A percentile compares a stretch with the other conserved stretches of the same genome.
These are phyloP conservation scores for Aureobasidium zeae DNA, from an alignment of 2,329 filamentous ascomycete species.

Conservation along the genomic window DNA sequence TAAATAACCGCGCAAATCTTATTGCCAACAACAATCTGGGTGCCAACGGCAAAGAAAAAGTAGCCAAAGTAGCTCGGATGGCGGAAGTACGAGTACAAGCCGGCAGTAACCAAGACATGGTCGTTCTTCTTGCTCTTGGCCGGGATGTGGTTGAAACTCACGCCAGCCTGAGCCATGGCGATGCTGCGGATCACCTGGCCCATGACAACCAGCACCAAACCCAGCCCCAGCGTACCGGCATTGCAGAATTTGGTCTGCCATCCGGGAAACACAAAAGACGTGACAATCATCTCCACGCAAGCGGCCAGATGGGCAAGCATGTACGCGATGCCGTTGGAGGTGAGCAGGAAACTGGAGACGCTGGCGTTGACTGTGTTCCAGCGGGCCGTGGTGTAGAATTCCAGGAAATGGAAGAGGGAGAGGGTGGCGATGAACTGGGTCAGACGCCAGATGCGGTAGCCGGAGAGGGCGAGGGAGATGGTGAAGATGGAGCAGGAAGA, in stretches of 20 bases:
- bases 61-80: constrained; percentile 97
- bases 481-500: constrained; percentile 26
- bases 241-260: constrained; percentile 37
- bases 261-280: constrained; percentile 44
- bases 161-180: constrained; percentile 82
- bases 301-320: constrained; percentile 72
- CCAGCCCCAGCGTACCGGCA: constrained; percentile 40
- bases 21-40: constrained; percentile 84
- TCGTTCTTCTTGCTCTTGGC: constrained; percentile 58
- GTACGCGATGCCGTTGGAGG: constrained; percentile 75
- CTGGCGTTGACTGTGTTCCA: constrained; percentile 69
- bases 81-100: constrained; percentile 65
- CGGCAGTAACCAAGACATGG: constrained; percentile 73
- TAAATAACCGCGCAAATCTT: constrained; percentile 67
- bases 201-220: constrained; percentile 52
- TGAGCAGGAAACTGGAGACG: constrained; percentile 70
- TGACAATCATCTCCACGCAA: constrained; percentile 60
- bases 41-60: constrained; percentile 97
- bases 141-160: constrained; percentile 81
- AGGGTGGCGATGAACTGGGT: constrained; percentile 59
- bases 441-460: constrained; percentile 42
- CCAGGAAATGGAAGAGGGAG: constrained; percentile 84
- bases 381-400: constrained; percentile 81
- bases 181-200: constrained; percentile 70
- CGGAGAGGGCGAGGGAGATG: constrained; percentile 19